phyloP scores from a whole-genome alignment of 179 eudicot species.

The Carnegiea gigantea region DNA sequence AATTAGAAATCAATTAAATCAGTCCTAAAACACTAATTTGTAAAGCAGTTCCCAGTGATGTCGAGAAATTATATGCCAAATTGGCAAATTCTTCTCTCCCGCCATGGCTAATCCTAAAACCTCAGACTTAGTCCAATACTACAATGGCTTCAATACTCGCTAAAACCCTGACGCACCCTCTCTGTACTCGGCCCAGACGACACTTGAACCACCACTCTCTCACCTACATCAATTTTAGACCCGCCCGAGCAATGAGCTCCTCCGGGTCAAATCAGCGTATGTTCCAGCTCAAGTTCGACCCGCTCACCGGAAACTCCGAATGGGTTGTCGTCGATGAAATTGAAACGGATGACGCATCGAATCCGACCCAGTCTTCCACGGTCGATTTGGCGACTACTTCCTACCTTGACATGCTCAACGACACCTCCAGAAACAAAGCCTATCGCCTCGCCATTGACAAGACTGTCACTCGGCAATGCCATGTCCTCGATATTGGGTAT shows the following conservation, averaged over 20 bases:
- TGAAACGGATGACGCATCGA: conserved; percentile 39
- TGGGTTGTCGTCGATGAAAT: conserved; percentile 73
- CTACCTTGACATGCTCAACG: conserved; percentile 92
- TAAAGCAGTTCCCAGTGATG: no score
- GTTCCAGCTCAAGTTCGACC: conserved; percentile 67
- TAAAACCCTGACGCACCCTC: conserved; percentile 27
- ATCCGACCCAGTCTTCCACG: background rate
- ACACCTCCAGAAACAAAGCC: conserved; percentile 56
- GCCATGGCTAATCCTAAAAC: conserved; percentile 19
- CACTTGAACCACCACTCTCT: conserved; percentile 11
- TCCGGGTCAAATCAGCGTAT: conserved; percentile 42
- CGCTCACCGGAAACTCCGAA: conserved; percentile 75
- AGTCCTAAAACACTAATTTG: no score
- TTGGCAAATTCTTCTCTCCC: background rate
- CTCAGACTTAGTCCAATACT: background rate
- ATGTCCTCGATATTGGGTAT: conserved; percentile 88
- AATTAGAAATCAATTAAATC: no score
- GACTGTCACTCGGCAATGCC: conserved; percentile 63
- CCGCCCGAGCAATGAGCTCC: conserved; percentile 35
- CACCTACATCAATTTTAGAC: conserved; percentile 11
- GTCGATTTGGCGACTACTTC: conserved; percentile 60
- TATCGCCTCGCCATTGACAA: conserved; percentile 70
- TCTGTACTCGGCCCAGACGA: background rate
- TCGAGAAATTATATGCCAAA: no score
- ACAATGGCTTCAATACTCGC: conserved; percentile 6